Evolutionary conservation across 2,329 filamentous ascomycete species (phyloP), one percentile per base, ranked within the genome.

Genomic region (Fonsecaea monophora): DNA sequence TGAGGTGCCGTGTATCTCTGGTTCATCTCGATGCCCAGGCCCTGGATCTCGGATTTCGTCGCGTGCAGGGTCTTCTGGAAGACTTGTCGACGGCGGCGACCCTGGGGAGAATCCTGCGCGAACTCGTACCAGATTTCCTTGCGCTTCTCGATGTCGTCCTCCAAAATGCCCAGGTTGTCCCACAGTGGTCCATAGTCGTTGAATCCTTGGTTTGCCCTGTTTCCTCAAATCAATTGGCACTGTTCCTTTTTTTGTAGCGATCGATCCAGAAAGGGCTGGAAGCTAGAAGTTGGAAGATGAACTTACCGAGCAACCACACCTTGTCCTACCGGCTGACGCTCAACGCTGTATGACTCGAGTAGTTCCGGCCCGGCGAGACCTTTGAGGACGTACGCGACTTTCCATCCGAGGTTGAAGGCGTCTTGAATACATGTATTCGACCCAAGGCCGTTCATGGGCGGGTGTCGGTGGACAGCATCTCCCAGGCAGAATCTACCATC

Each of bases 211-310:
- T 89, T 89, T 9, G 87, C 86, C 6, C 86, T 73, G 12, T 15
- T 15, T 3, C 3, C 30, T 40, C 12, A 12, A 40, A 40, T 40
- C 38, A 40, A 40, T 40, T 40, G 80, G 75, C 77, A 79, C 4
- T 32, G 30, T 32, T 32, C 4, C 30, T 32, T 25, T 25, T 32
- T 32, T 32, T 32, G 30, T 32, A 32, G 30, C 82, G 50, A 84
- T 74, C 82, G 68, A 86, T 78, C 71, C 88, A 89, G 9, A 86
- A 85, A 5, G 86, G 78, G 71, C 88, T 89, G 8, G 86, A 85
- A 7, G 38, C 12, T 4, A 25, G 25, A 25, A 25, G 71, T 88
- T 89, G 8, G 86, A 85, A 7, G 38, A 2, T 4, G 13, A 4
- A 15, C 38, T 6, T 40, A 40, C 38, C 38, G 13, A 2, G 78